Evolutionary conservation across 345 rosid species (phyloP).

Genomic region (Camelina sativa): DNA sequence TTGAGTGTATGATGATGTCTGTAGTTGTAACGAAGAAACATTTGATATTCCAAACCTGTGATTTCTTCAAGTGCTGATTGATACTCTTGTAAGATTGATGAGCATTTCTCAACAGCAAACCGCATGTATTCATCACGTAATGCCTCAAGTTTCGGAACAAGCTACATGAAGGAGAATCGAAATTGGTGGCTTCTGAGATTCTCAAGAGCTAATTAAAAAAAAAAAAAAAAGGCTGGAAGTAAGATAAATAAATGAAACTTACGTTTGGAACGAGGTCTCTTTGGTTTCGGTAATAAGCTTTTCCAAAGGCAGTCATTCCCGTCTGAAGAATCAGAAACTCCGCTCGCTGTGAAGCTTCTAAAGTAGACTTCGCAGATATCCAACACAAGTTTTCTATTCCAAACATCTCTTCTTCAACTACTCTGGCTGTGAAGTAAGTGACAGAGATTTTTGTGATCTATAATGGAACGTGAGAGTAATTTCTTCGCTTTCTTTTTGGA

Average conservation of each 20-base stretch:
- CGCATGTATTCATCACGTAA: constrained; percentile 91
- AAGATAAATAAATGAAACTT: constrained; percentile 8
- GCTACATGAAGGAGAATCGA: constrained; percentile 52
- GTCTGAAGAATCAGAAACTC: constrained; percentile 89
- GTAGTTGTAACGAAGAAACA: neutral
- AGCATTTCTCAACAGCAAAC: constrained; percentile 81
- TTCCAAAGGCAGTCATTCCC: constrained; percentile 98
- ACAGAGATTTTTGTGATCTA: constrained; percentile 13
- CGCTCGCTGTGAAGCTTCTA: constrained; percentile 88
- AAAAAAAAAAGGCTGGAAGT: too few species aligned
- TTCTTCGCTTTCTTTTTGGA: neutral
- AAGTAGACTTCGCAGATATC: constrained; percentile 88
- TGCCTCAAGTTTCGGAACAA: constrained; percentile 90
- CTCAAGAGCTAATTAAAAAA: constrained; percentile 1
- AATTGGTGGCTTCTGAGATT: neutral
- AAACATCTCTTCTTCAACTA: constrained; percentile 93
- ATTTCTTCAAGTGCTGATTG: constrained; percentile 90
- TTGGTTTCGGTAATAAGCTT: constrained; percentile 82
- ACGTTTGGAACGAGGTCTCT: constrained; percentile 91
- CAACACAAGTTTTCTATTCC: constrained; percentile 85
- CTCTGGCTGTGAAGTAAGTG: constrained; percentile 73
- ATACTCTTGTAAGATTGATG: constrained; percentile 76
- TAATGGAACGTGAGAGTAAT: neutral
- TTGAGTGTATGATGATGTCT: constrained; percentile 8
- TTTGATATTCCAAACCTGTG: constrained; percentile 57